Percentiles rank a stretch among this genome's conserved stretches.
Conservation (phyloP, 2,329 filamentous ascomycete genomes). For the Cercospora berteroae region DNA sequence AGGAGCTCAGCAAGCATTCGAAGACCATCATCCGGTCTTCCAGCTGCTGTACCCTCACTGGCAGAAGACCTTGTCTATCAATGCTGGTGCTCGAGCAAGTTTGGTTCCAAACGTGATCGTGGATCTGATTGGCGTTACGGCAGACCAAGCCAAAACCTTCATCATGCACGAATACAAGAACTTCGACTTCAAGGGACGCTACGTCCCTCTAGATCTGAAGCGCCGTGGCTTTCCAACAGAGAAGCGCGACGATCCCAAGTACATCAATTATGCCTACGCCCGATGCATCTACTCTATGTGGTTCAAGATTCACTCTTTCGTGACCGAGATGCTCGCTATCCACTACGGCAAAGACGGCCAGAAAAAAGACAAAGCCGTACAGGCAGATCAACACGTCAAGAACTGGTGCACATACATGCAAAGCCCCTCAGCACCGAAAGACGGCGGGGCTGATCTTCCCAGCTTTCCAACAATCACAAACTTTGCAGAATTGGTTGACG, state of each 20-base stretch:
- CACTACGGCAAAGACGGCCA: slow-evolving; percentile 30
- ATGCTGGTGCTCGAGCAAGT: slow-evolving; percentile 47
- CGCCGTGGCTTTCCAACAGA: slow-evolving; percentile 46
- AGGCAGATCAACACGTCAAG: slow-evolving; percentile 38
- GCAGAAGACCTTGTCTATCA: slow-evolving; percentile 52
- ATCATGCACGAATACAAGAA: slow-evolving; percentile 44
- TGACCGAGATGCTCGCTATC: slow-evolving; percentile 31
- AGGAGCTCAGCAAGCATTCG: slow-evolving; percentile 35
- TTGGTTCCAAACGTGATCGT: slow-evolving; percentile 49
- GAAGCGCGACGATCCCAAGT: slow-evolving; percentile 36
- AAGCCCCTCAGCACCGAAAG: slow-evolving; percentile 9
- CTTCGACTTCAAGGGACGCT: slow-evolving; percentile 48
- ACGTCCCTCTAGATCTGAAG: slow-evolving; percentile 49
- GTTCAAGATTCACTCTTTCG: slow-evolving; percentile 45
- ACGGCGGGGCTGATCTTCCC: slow-evolving; percentile 40
- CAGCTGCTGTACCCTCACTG: slow-evolving; percentile 49
- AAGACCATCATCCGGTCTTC: slow-evolving; percentile 51
- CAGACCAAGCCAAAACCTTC: slow-evolving; percentile 41
- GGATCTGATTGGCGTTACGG: slow-evolving; percentile 44
- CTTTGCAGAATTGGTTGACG: slow-evolving; percentile 46
- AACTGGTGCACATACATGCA: slow-evolving; percentile 46
- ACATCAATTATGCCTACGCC: slow-evolving; percentile 52
- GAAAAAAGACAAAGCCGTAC: slow-evolving; percentile 36
- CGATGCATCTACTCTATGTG: slow-evolving; percentile 49
- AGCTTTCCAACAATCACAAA: slow-evolving; percentile 47